phyloP scores from a whole-genome alignment of 192 early-diverging fungal genomes.

The Dispira simplex region DNA sequence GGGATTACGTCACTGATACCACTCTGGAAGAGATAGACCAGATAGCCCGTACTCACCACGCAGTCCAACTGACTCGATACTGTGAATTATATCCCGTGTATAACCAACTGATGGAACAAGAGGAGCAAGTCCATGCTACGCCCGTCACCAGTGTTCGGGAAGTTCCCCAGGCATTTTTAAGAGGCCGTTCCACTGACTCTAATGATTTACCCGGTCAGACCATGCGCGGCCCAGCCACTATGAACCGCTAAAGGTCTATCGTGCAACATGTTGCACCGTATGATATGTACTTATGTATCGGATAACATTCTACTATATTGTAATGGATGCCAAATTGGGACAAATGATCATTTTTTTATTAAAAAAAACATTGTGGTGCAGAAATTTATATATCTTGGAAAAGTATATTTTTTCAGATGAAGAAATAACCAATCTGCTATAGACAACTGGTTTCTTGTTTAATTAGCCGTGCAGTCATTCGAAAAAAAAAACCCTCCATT shows the following conservation, averaged over 20 bases:
- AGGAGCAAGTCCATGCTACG: not conserved
- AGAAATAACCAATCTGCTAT: not conserved
- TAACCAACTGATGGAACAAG: not conserved
- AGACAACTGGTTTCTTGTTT: not conserved
- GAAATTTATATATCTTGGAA: no score
- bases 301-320: no score
- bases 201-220: slow-evolving; percentile 1
- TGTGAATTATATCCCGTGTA: slow-evolving; percentile 5
- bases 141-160: no score
- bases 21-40: not conserved
- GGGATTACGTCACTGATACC: not conserved
- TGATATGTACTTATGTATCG: no score
- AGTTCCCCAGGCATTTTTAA: no score
- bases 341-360: no score
- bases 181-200: no score
- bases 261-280: no score
- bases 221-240: slow-evolving; percentile 3
- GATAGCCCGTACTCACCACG: not conserved
- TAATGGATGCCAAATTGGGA: no score
- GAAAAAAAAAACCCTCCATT: not conserved
- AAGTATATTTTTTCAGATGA: not conserved
- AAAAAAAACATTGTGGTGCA: no score
- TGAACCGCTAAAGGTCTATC: not conserved
- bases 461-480: not conserved
- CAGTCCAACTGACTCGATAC: not conserved